These are phyloP conservation scores for Podospora bellae-mahoneyi DNA, from an alignment of 495 filamentous ascomycete genomes.

Conservation along the genomic window DNA sequence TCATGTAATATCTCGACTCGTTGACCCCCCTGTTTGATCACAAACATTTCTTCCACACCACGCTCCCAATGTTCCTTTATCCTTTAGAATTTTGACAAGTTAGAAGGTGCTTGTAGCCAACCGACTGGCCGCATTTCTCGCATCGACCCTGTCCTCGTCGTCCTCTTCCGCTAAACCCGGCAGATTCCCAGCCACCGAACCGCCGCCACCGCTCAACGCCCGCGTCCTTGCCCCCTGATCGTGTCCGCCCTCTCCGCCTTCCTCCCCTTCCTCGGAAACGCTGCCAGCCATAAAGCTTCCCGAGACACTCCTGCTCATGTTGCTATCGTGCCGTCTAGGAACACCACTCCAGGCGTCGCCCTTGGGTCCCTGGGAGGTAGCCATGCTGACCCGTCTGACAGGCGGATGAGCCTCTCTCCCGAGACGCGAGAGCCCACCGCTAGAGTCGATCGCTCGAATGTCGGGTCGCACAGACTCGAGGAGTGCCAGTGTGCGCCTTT, in stretches of 20 bases:
- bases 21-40: not conserved
- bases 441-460: slow-evolving; percentile 85
- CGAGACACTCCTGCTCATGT: slow-evolving; percentile 70
- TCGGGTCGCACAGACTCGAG: slow-evolving; percentile 90
- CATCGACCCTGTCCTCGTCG: slow-evolving; percentile 92
- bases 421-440: slow-evolving; percentile 81
- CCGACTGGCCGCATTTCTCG: slow-evolving; percentile 88
- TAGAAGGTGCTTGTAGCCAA: slow-evolving; percentile 92
- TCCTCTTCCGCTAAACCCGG: slow-evolving; percentile 73
- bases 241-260: slow-evolving; percentile 27
- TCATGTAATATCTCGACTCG: not conserved
- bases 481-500: slow-evolving; percentile 86
- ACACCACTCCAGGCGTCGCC: slow-evolving; percentile 98
- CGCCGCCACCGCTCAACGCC: slow-evolving; percentile 56
- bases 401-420: slow-evolving; percentile 84
- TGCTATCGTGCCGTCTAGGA: slow-evolving; percentile 71
- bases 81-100: not conserved
- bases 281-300: slow-evolving; percentile 57
- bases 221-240: slow-evolving; percentile 43
- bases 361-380: slow-evolving; percentile 86
- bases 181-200: slow-evolving; percentile 39
- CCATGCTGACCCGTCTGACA: slow-evolving; percentile 68
- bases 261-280: slow-evolving; percentile 44
- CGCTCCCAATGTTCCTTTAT: not conserved
- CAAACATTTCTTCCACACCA: not conserved